phyloP scores from a whole-genome alignment of 2,329 filamentous ascomycete species.

The Cladosporium sp. region DNA sequence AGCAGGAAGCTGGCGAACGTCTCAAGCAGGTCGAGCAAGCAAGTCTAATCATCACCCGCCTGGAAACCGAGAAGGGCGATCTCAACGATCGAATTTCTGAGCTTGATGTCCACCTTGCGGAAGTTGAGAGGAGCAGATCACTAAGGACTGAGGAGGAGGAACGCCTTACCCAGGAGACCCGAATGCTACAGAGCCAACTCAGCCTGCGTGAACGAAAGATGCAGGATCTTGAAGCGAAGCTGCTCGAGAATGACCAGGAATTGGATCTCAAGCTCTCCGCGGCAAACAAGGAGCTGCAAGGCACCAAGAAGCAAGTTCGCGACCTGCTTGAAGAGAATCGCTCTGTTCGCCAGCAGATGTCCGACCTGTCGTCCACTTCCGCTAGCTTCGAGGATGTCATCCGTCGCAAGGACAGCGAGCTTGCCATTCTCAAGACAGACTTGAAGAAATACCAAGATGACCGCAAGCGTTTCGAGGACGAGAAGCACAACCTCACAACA shows the following conservation, averaged over 20 bases:
- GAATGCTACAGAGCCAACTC: constrained; percentile 88
- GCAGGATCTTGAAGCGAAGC: constrained; percentile 79
- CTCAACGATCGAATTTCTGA: constrained; percentile 67
- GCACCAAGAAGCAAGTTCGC: constrained; percentile 70
- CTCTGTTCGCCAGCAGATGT: constrained; percentile 79
- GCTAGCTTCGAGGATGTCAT: constrained; percentile 95
- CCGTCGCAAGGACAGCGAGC: constrained; percentile 88
- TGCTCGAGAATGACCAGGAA: constrained; percentile 85
- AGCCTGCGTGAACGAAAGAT: constrained; percentile 86
- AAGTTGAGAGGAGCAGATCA: constrained; percentile 69
- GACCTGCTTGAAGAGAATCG: constrained; percentile 78
- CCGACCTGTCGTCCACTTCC: constrained; percentile 84
- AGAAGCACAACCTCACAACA: constrained; percentile 67
- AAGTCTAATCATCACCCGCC: constrained; percentile 76
- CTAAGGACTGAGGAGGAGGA: constrained; percentile 76
- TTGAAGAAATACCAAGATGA: constrained; percentile 81
- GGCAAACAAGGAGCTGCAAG: constrained; percentile 76
- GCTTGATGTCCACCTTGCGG: constrained; percentile 69
- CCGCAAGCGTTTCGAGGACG: constrained; percentile 73
- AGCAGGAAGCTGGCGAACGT: constrained; percentile 78
- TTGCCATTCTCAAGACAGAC: constrained; percentile 80
- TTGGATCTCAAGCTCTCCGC: constrained; percentile 79
- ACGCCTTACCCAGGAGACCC: constrained; percentile 76
- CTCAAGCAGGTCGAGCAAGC: constrained; percentile 88
- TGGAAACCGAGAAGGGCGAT: constrained; percentile 83